Base-by-base conservation (phyloP, 1,284 basidiomycete genomes). In the Irpex rosettiformis region DNA sequence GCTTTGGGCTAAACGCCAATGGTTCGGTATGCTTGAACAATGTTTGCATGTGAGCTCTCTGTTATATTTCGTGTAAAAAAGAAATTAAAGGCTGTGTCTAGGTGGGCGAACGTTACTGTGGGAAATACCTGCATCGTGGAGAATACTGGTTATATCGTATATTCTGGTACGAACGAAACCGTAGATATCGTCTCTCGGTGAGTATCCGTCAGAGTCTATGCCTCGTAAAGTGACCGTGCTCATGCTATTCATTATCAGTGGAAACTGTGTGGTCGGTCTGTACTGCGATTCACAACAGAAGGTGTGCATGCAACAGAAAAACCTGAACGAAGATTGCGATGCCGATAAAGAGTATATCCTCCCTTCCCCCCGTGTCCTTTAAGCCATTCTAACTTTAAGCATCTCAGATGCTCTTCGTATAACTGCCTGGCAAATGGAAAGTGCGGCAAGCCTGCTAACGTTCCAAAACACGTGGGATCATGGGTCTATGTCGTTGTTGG, bases 21-120 rank as follows among this genome's bases (percentile, higher is more conserved):
- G 93, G 92, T 25, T 85, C 90, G 1, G 79, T 94, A 28, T 94
- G 93, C 69, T 79, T 96, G 56, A 89, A 91, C 69, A 88, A 86
- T 66, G 71, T 79, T 4, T 94, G 91, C 86, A 84, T 87, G 89
- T 93, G 69, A 55, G 89, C 78, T 1, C 21, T 10, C 1, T 47
- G 18, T 21, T 2, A 37, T 6, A n/a, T 18, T 2, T 25, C 18
- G 6, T n/a, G n/a, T n/a, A n/a, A n/a, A n/a, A n/a, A n/a, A n/a
- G n/a, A n/a, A n/a, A n/a, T n/a, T n/a, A n/a, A n/a, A n/a, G n/a
- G n/a, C n/a, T n/a, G n/a, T n/a, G n/a, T n/a, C n/a, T n/a, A 91
- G 89, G 80, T 92, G 81, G 79, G 86, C 90, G 10, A 90, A 93
- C 67, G 82, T 79, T 16, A 88, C 89, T 0, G 70, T 82, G 4